Conservation (phyloP, 768 basidiomycete species). For the Termitomyces sp. region DNA sequence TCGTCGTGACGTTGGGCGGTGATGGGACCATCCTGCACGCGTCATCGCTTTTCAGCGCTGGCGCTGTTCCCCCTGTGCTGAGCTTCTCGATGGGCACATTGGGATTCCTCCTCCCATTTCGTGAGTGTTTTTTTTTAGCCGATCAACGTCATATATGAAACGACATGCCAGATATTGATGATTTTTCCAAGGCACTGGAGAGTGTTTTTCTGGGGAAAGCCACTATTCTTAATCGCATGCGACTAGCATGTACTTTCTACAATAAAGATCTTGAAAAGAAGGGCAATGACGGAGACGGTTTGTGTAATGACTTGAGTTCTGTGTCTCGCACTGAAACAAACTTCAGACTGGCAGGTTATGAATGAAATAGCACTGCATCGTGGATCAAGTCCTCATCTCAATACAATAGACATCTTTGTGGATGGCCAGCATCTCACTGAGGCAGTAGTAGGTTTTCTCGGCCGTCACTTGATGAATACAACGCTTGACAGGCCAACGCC, state of each 20-base stretch:
- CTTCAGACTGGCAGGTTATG: conserved; percentile 92
- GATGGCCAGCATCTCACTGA: conserved; percentile 95
- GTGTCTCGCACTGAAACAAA: conserved; percentile 3
- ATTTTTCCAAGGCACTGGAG: conserved; percentile 74
- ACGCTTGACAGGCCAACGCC: conserved; percentile 2
- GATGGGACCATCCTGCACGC: conserved; percentile 95
- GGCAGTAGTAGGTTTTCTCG: conserved; percentile 66
- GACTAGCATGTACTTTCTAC: conserved; percentile 76
- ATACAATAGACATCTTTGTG: conserved; percentile 90
- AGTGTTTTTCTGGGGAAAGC: conserved; percentile 76
- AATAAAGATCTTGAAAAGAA: conserved; percentile 54
- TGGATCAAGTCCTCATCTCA: conserved; percentile 86
- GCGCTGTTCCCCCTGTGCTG: conserved; percentile 88
- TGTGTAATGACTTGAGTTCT: conserved; percentile 10
- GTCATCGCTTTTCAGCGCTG: conserved; percentile 82
- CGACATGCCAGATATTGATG: conserved; percentile 68
- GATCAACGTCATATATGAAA: neutral
- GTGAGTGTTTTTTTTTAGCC: conserved; percentile 41
- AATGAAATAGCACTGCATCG: conserved; percentile 93
- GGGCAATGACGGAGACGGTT: conserved; percentile 54
- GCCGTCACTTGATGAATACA: conserved; percentile 1
- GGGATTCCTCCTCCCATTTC: conserved; percentile 90
- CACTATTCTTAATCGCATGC: conserved; percentile 84
- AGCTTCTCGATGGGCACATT: conserved; percentile 93
- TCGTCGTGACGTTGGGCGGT: conserved; percentile 89